These are phyloP conservation scores for Pseudocercospora macadamiae DNA, from an alignment of 2,329 filamentous ascomycete genomes.

Conservation along the genomic window DNA sequence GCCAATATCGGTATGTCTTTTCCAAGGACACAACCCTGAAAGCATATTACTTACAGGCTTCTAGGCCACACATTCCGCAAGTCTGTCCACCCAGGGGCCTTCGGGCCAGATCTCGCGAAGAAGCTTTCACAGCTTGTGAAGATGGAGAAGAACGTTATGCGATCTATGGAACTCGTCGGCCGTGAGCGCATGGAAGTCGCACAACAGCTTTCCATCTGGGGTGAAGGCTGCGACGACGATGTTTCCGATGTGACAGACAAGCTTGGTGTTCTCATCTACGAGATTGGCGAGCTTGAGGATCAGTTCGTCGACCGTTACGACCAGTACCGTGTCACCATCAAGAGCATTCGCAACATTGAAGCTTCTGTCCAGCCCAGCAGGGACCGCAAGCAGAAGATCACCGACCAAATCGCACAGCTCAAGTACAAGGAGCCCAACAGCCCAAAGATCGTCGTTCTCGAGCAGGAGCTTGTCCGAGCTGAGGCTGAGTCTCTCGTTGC, in stretches of 20 bases:
- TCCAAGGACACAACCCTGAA: too few species aligned
- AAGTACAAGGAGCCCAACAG: conserved; percentile 99
- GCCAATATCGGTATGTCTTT: conserved; percentile 70
- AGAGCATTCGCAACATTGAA: conserved; percentile 99
- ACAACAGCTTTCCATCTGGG: conserved; percentile 99
- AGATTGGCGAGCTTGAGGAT: conserved; percentile 97
- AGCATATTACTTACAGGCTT: conserved; percentile 12
- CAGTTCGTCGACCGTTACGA: conserved; percentile 99
- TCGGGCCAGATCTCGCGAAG: conserved; percentile 87
- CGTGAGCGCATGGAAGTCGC: conserved; percentile 98
- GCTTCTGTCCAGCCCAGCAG: conserved; percentile 96
- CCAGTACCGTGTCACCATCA: conserved; percentile 98
- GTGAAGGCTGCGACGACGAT: conserved; percentile 92
- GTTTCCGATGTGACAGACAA: conserved; percentile 99
- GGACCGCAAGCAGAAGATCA: conserved; percentile 99
- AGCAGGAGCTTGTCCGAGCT: conserved; percentile 96
- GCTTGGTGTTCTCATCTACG: conserved; percentile 93
- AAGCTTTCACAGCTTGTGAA: conserved; percentile 98
- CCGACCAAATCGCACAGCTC: conserved; percentile 95
- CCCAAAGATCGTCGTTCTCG: conserved; percentile 93
- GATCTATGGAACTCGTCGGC: conserved; percentile 91
- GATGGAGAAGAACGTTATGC: conserved; percentile 99
- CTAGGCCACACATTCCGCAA: conserved; percentile 72
- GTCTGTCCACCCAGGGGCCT: conserved; percentile 71
- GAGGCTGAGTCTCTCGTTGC: conserved; percentile 99